Evolutionary conservation across 345 rosid genomes (phyloP).

Genomic region (Turritis glabra): DNA sequence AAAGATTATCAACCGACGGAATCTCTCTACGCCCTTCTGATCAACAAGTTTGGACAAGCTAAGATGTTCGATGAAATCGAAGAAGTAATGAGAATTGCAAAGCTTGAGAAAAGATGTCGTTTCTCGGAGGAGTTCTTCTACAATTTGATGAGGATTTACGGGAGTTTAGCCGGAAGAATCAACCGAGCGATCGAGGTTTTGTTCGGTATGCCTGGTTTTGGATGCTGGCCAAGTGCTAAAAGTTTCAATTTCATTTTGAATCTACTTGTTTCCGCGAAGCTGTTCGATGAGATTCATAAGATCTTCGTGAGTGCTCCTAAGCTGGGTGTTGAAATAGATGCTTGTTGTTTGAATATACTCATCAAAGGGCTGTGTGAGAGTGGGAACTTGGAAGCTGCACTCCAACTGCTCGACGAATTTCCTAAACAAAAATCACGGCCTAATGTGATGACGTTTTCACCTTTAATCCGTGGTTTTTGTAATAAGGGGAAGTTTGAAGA

Average conservation of each 20-base stretch:
- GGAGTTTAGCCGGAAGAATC: conserved; percentile 63
- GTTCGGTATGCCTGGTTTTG: conserved; percentile 64
- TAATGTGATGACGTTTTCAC: conserved; percentile 73
- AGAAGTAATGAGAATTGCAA: conserved; percentile 50
- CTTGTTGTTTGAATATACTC: conserved; percentile 79
- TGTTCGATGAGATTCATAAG: conserved; percentile 59
- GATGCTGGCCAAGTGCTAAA: conserved; percentile 72
- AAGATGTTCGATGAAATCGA: conserved; percentile 71
- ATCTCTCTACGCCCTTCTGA: conserved; percentile 57
- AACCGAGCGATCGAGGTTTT: conserved; percentile 62
- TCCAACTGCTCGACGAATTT: conserved; percentile 91
- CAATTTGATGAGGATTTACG: conserved; percentile 68
- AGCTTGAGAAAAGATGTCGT: conserved; percentile 48
- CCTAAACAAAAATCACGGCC: conserved; percentile 70
- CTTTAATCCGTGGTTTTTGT: conserved; percentile 71
- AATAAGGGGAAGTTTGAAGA: conserved; percentile 55
- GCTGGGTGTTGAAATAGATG: conserved; percentile 78
- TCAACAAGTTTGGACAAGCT: conserved; percentile 58
- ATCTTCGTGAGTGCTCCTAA: conserved; percentile 61
- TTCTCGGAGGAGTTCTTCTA: conserved; percentile 77
- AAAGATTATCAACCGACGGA: conserved; percentile 81
- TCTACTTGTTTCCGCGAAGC: conserved; percentile 67
- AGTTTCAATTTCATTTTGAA: conserved; percentile 72
- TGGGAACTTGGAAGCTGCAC: conserved; percentile 65
- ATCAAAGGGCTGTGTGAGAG: conserved; percentile 74